phyloP scores from a whole-genome alignment of 2,329 filamentous ascomycete genomes.

The Penicillium sp. region DNA sequence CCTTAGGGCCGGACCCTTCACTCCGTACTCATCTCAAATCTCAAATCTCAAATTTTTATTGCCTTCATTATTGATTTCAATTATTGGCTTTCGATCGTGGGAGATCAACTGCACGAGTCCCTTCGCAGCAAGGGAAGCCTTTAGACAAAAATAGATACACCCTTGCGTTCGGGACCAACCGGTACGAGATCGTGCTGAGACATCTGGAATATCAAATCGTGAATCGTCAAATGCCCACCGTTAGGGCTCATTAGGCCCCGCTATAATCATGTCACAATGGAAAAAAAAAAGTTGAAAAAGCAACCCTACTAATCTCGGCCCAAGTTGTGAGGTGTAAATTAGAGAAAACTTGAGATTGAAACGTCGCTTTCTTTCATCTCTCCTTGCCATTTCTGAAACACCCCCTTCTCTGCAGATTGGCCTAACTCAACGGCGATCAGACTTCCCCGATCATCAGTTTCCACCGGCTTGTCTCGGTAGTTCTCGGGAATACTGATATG shows the following conservation, averaged over 20 bases:
- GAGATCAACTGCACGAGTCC: constrained; percentile 2
- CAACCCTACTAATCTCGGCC: neutral
- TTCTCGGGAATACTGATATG: neutral
- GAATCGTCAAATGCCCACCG: neutral
- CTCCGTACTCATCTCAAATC: neutral
- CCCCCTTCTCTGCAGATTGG: neutral
- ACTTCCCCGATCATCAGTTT: neutral
- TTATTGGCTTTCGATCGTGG: neutral
- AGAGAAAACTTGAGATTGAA: neutral
- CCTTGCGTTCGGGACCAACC: neutral
- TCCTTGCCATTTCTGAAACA: neutral
- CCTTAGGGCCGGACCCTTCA: neutral
- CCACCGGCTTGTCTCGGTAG: neutral
- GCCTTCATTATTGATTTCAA: neutral
- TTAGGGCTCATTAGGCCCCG: neutral
- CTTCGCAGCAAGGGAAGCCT: constrained; percentile 8
- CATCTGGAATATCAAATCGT: neutral
- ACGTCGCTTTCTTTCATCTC: neutral
- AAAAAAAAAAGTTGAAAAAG: neutral
- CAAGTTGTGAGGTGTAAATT: neutral
- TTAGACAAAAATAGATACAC: neutral
- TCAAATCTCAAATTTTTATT: neutral
- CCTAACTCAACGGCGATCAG: neutral
- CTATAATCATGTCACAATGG: neutral
- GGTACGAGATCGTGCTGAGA: neutral